Base-by-base conservation (phyloP, 148 eudicot genomes). In the Selenicereus undatus region DNA sequence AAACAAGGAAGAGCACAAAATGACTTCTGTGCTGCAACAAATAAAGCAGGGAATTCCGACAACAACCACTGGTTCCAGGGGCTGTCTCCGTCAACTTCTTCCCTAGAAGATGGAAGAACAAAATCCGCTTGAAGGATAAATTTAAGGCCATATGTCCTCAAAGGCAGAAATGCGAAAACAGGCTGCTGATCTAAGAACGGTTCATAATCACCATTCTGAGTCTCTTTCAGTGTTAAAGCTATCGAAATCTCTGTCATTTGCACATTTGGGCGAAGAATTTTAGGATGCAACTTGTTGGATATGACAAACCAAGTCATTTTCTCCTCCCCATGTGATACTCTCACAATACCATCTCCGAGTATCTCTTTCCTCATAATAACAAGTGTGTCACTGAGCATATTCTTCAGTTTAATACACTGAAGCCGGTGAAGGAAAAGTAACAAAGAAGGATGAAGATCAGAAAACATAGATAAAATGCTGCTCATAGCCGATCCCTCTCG, bases 41-140 rank as follows among this genome's bases (percentile, higher is more conserved):
- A 92, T 70, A 96, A 89, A 72, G 72, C 88, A 77, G 99, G 99
- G 81, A 92, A 91, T 79, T 91, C 93, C 65, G 99, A 90, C 76
- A 96, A 77, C 77, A 96, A 88, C 98, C 98, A 93, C 80, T 96
- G 99, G 79, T 96, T 96, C 99, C 99, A 96, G 29, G 95, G 93
- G 85, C 92, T 96, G 86, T 93, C 93, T 68, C 93, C 98, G 82
- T 93, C 98, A 86, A 96, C 98, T 80, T 93, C 99, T 87, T 96
- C 99, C 87, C 99, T 90, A 78, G 99, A 96, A 58, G 98, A 96
- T 79, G 99, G 97, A 84, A 96, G 96, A 85, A 93, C 92, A 91
- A 96, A 96, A 89, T 96, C 99, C 76, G 95, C 99, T 86, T 96
- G 99, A 71, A 96, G 86, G 73, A 96, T 96, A 86, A 93, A 96